These are phyloP conservation scores for Tardiomyces depauwii DNA, from an alignment of 1,139 yeast species.

Conservation along the genomic window DNA sequence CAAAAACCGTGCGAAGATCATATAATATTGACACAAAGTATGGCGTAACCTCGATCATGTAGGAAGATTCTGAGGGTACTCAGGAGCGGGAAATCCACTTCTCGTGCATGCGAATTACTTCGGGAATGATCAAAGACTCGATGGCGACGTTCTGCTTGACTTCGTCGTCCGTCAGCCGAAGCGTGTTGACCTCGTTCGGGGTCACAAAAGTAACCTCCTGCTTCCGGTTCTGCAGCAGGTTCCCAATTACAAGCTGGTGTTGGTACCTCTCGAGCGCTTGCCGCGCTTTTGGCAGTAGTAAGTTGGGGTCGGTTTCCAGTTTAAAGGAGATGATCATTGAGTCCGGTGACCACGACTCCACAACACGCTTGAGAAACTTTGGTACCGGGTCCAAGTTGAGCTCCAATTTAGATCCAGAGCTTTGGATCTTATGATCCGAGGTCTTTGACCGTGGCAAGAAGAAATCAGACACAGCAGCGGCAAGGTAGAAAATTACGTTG, in stretches of 20 bases:
- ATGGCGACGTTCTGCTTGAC: slow-evolving; percentile 39
- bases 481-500: slow-evolving; percentile 67
- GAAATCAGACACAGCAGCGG: slow-evolving; percentile 97
- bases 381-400: slow-evolving; percentile 94
- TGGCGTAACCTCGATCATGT: too few species aligned
- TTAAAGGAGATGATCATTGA: slow-evolving; percentile 95
- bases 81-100: slow-evolving; percentile 37
- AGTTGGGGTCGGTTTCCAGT: slow-evolving; percentile 71
- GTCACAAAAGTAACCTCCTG: slow-evolving; percentile 80
- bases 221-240: slow-evolving; percentile 80
- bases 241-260: slow-evolving; percentile 93
- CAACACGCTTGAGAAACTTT: slow-evolving; percentile 76
- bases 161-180: slow-evolving; percentile 37
- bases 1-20: too few species aligned
- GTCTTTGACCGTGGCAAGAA: slow-evolving; percentile 76
- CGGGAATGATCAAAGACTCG: slow-evolving; percentile 69
- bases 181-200: slow-evolving; percentile 35
- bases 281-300: slow-evolving; percentile 64
- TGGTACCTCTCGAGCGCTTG: slow-evolving; percentile 74
- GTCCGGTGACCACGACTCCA: slow-evolving; percentile 88
- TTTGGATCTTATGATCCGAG: slow-evolving; percentile 92
- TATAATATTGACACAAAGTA: too few species aligned
- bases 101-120: slow-evolving; percentile 50
- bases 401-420: slow-evolving; percentile 56
- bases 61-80: too few species aligned